phyloP scores from a whole-genome alignment of 140 eudicot species.

The Stevia rebaudiana region DNA sequence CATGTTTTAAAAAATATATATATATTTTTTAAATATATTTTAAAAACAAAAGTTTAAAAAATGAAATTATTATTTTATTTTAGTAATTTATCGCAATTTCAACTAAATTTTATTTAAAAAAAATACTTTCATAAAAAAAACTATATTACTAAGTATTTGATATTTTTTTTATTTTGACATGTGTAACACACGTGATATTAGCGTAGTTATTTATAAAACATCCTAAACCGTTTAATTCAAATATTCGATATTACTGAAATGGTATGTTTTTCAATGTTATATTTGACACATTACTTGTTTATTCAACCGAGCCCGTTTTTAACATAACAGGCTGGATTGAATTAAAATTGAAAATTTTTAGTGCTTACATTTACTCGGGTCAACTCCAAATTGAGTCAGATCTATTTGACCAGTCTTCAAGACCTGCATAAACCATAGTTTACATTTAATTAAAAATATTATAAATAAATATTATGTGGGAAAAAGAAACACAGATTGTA shows the following conservation, averaged over 20 bases:
- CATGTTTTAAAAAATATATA: too few species aligned
- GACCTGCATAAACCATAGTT: slow-evolving; percentile 45
- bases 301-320: background rate
- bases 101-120: too few species aligned
- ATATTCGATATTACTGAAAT: background rate
- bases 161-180: too few species aligned
- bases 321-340: background rate
- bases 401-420: slow-evolving; percentile 90
- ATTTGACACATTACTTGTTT: background rate
- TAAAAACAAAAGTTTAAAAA: too few species aligned
- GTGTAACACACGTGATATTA: too few species aligned
- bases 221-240: background rate
- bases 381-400: slow-evolving; percentile 84
- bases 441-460: background rate
- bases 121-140: too few species aligned
- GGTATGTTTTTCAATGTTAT: background rate
- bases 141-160: too few species aligned
- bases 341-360: background rate
- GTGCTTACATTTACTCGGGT: slow-evolving; percentile 87
- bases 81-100: too few species aligned
- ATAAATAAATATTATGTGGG: background rate
- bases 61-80: too few species aligned
- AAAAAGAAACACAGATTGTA: background rate
- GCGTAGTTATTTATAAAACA: too few species aligned
- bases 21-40: too few species aligned